phyloP scores from a whole-genome alignment of 2,329 filamentous ascomycete species.

The Verticillium dahliae region DNA sequence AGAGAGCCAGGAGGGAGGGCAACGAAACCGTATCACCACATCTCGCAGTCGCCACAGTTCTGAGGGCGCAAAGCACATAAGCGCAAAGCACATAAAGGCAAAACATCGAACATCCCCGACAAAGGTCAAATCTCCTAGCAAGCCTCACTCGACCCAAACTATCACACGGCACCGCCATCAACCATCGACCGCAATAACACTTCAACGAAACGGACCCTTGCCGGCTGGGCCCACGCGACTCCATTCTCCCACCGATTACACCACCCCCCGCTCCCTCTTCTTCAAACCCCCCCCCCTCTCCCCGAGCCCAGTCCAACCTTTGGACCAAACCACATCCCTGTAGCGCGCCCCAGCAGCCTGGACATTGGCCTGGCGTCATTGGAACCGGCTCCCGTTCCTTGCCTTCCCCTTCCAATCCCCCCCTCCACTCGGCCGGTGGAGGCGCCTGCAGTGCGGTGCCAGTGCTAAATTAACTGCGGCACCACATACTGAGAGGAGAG shows the following conservation, averaged over 20 bases:
- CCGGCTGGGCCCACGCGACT: neutral
- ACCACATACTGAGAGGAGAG: too few species aligned
- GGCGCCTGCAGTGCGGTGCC: neutral
- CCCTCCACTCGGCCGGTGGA: neutral
- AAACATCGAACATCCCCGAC: neutral
- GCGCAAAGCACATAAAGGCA: neutral
- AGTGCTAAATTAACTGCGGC: neutral
- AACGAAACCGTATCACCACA: neutral
- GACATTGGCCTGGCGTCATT: neutral
- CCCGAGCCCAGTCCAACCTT: neutral
- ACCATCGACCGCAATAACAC: too few species aligned
- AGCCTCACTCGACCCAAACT: neutral
- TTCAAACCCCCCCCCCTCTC: neutral
- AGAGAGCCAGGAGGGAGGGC: too few species aligned
- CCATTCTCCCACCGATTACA: neutral
- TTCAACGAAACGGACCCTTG: neutral
- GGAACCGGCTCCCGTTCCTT: neutral
- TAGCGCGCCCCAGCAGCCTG: neutral
- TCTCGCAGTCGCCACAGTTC: neutral
- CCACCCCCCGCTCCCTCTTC: neutral
- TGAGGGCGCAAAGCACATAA: neutral
- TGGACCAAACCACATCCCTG: neutral
- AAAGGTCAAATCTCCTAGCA: neutral
- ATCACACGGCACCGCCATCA: neutral
- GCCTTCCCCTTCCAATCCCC: neutral